phyloP scores from a whole-genome alignment of 345 rosid species.

The Draba incana region DNA sequence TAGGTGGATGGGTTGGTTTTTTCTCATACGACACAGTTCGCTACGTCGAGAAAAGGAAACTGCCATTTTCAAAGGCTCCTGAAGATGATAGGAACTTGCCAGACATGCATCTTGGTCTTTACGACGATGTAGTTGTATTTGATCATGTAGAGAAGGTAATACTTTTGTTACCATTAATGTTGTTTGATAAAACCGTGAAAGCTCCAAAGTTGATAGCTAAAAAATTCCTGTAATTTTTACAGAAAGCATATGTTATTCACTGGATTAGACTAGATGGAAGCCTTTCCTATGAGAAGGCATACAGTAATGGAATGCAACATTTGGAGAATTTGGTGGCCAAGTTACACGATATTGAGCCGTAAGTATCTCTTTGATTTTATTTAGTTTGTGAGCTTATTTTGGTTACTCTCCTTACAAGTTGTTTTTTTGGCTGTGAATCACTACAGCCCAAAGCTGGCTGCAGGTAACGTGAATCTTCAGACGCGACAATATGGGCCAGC shows the following conservation, averaged over 20 bases:
- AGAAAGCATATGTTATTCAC: slow-evolving; percentile 70
- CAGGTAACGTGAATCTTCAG: slow-evolving; percentile 60
- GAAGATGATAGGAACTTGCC: slow-evolving; percentile 83
- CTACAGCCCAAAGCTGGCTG: slow-evolving; percentile 72
- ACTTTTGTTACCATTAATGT: slow-evolving; percentile 12
- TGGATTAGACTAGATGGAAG: slow-evolving; percentile 61
- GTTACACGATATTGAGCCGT: slow-evolving; percentile 55
- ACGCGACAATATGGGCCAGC: slow-evolving; percentile 68
- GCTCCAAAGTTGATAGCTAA: slow-evolving; percentile 9
- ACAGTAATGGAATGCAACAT: slow-evolving; percentile 53
- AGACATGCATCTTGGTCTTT: slow-evolving; percentile 88
- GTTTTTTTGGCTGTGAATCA: slow-evolving; percentile 1
- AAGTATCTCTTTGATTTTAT: slow-evolving; percentile 32
- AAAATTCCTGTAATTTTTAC: slow-evolving; percentile 7
- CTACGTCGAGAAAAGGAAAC: slow-evolving; percentile 74
- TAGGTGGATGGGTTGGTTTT: slow-evolving; percentile 98
- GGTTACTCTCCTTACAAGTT: not conserved
- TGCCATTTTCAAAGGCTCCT: slow-evolving; percentile 75
- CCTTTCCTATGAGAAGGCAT: slow-evolving; percentile 60
- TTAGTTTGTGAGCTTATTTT: slow-evolving; percentile 16
- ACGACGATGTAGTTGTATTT: slow-evolving; percentile 73
- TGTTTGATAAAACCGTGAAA: slow-evolving; percentile 7
- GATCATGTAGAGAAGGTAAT: slow-evolving; percentile 92
- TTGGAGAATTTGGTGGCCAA: slow-evolving; percentile 54
- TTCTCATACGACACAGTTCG: slow-evolving; percentile 91